Evolutionary conservation across 2,329 filamentous ascomycete genomes (phyloP), one percentile per base, ranked within the genome.

Genomic region (Arachnomyces sp.): DNA sequence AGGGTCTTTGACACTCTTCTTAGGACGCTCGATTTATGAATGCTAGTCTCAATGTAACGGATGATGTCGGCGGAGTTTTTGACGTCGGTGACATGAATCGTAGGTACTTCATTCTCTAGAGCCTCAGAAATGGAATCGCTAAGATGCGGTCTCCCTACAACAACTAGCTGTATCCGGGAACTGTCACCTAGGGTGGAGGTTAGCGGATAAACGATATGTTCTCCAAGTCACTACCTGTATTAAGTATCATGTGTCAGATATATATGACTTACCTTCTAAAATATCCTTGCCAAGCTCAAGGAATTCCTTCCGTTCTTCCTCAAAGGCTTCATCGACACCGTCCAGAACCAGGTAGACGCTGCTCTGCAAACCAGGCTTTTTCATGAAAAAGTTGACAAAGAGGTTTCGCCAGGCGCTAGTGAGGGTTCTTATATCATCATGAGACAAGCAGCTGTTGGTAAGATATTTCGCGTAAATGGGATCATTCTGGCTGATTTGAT

Each of bases 401-500:
- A 73, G 52, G 5, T 59, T 60, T 3, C 64, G 52, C 44, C 66
- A 73, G 0, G 67, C 65, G 34, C 68, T 71, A 2, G 66, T 49
- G 2, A 71, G 59, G 0, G 67, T 69, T 35, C 60, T 60, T 43
- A 71, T 68, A 16, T 68, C 63, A 8, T 70, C 52, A 25, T 25
- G 21, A 34, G 57, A 65, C 16, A 56, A 55, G 0, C 64, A 46
- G 2, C 53, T 54, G 2, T 52, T 56, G 5, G 62, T 52, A 4
- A 71, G 53, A 17, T 66, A 57, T 25, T 67, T 70, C 32, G 59
- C 61, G 45, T 71, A 73, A 18, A 61, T 61, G 0, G 65, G 61
- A 36, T 73, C 68, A 34, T 62, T 62, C 40, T 70, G 62, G 42
- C 64, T 67, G 25, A 73, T 57, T 43, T 73, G 69, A 42, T 67